Evolutionary conservation across 306 rosid species (phyloP).

Genomic region (Echinosophora koreensis): DNA sequence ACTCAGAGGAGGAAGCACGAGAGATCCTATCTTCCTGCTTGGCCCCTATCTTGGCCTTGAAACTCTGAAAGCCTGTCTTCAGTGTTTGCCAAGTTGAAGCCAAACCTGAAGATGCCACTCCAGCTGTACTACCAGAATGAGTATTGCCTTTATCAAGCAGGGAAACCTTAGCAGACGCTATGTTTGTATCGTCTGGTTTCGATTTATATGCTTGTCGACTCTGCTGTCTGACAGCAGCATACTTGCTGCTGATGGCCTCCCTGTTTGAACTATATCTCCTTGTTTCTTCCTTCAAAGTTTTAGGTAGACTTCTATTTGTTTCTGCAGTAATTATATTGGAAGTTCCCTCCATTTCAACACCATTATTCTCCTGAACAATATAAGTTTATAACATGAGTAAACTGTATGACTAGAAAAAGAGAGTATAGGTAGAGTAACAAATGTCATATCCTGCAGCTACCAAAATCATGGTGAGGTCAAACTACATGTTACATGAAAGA

Average conservation of each 20-base stretch:
- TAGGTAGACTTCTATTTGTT: slow-evolving; percentile 54
- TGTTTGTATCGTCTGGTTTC: slow-evolving; percentile 64
- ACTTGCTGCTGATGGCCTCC: slow-evolving; percentile 90
- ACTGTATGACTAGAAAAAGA: not conserved
- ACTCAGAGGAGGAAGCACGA: slow-evolving; percentile 73
- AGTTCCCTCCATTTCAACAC: slow-evolving; percentile 72
- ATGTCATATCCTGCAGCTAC: slow-evolving; percentile 22
- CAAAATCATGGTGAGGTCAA: slow-evolving; percentile 7
- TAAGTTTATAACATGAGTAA: slow-evolving; percentile 31
- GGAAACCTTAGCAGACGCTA: slow-evolving; percentile 71
- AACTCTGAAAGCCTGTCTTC: slow-evolving; percentile 81
- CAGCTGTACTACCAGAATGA: slow-evolving; percentile 49
- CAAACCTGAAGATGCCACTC: slow-evolving; percentile 62
- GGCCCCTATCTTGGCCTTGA: slow-evolving; percentile 76
- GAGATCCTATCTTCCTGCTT: slow-evolving; percentile 63
- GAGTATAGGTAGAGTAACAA: not conserved
- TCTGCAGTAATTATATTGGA: slow-evolving; percentile 46
- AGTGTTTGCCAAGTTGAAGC: slow-evolving; percentile 78
- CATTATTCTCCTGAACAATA: slow-evolving; percentile 66
- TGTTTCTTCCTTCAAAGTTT: slow-evolving; percentile 65
- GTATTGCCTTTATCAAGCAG: slow-evolving; percentile 62
- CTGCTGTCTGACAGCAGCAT: slow-evolving; percentile 78
- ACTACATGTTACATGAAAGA: slow-evolving; percentile 12
- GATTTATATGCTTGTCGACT: slow-evolving; percentile 60
- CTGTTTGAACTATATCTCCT: slow-evolving; percentile 73